These are phyloP conservation scores for Lichtheimia ornata DNA, from an alignment of 371 early-diverging fungal genomes.

Conservation along the genomic window DNA sequence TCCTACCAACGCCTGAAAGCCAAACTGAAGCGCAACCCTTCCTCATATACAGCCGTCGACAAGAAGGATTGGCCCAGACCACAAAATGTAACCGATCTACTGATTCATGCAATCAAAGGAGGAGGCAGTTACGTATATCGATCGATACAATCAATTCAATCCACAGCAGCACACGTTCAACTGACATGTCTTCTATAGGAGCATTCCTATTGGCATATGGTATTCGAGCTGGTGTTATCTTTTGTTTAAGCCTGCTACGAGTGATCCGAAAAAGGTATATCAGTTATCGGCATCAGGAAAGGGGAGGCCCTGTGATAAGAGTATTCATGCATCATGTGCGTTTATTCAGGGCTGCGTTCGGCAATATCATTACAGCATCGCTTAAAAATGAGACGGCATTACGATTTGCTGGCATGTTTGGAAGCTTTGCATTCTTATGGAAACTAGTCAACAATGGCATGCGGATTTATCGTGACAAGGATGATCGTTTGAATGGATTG, in stretches of 20 bases:
- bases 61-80: conserved; percentile 44
- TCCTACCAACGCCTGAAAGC: conserved; percentile 45
- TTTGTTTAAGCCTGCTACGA: conserved; percentile 47
- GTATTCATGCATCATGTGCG: not conserved
- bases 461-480: conserved; percentile 54
- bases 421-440: conserved; percentile 74
- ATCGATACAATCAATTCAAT: not conserved
- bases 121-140: conserved; percentile 37
- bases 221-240: conserved; percentile 49
- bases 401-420: conserved; percentile 76
- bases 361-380: conserved; percentile 40
- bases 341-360: conserved; percentile 43
- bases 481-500: conserved; percentile 63
- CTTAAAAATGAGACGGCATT: conserved; percentile 54
- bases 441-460: conserved; percentile 72
- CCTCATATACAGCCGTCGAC: conserved; percentile 26
- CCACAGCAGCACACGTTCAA: not conserved
- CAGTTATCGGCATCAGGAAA: conserved; percentile 3
- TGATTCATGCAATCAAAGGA: conserved; percentile 50
- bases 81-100: conserved; percentile 29
- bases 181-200: conserved; percentile 24
- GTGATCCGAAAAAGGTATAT: conserved; percentile 48
- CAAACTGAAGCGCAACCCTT: conserved; percentile 39
- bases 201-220: conserved; percentile 52
- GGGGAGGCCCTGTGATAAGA: not conserved